Evolutionary conservation across 2,329 filamentous ascomycete genomes (phyloP), one percentile per base, ranked within the genome.

Genomic region (Septoria linicola): DNA sequence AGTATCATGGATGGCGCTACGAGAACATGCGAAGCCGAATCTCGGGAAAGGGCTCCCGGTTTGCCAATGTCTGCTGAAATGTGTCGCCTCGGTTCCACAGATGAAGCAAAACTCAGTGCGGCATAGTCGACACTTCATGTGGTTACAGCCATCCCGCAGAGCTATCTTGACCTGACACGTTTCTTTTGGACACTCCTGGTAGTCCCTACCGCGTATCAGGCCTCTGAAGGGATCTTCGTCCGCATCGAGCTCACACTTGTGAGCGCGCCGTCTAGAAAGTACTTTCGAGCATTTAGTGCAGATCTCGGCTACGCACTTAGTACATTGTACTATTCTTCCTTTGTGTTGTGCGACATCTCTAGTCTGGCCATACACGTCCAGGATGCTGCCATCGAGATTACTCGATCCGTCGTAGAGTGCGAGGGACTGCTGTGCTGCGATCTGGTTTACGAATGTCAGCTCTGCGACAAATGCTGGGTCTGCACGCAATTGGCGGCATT

Each of bases 121-220:
- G 23, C 47, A 49, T 11, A 14, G 23, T 5, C 8, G n/a, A 17
- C 47, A 49, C 8, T 19, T 17, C 23, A 35, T 17, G 14, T 36
- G 31, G 30, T 49, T 49, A 21, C 47, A 49, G 19, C 47, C 47
- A 20, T 42, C 37, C 27, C 19, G 14, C 17, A 36, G 47, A n/a
- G 25, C 36, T 14, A 41, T 32, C 25, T 41, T 41, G 37, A 32
- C 27, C 37, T 41, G 27, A 21, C 46, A 49, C 1, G 25, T 20
- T 10, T 16, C 6, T n/a, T 35, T 21, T 23, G 46, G 46, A 20
- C 46, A 49, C 35, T 23, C 17, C 37, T 49, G 46, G 21, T 37
- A 49, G 8, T 49, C 37, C 10, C 30, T 21, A 25, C 46, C 46
- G n/a, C 20, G 25, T 1, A 11, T 13, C 2, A 49, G 36, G 1